phyloP scores from a whole-genome alignment of 1,284 basidiomycete species.

The Cutaneotrichosporon daszewskae region DNA sequence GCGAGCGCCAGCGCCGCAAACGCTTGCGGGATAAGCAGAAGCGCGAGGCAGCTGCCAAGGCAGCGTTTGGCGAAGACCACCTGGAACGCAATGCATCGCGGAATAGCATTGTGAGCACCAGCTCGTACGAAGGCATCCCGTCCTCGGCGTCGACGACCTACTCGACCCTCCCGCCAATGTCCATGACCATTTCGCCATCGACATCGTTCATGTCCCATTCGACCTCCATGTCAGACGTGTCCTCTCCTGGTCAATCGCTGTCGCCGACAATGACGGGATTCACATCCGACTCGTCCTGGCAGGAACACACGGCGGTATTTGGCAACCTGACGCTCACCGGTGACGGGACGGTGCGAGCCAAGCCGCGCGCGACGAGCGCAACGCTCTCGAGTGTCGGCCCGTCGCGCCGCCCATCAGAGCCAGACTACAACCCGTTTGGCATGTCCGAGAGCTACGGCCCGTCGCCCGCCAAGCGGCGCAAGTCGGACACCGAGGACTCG shows the following conservation, averaged over 20 bases:
- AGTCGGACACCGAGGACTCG: slow-evolving; percentile 32
- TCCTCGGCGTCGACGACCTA: slow-evolving; percentile 13
- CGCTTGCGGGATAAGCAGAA: slow-evolving; percentile 20
- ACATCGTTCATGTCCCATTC: slow-evolving; percentile 14
- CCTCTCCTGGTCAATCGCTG: slow-evolving; percentile 13
- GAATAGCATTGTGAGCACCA: not conserved
- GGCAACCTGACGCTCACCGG: slow-evolving; percentile 12
- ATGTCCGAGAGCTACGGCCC: no score
- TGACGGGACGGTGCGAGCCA: slow-evolving; percentile 11
- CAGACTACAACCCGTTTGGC: slow-evolving; percentile 3
- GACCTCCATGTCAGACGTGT: slow-evolving; percentile 12
- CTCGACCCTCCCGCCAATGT: slow-evolving; percentile 14
- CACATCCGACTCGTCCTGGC: slow-evolving; percentile 14
- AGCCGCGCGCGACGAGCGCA: slow-evolving; percentile 8
- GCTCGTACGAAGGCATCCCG: slow-evolving; percentile 12
- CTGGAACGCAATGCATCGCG: not conserved
- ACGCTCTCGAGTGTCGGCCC: slow-evolving; percentile 2
- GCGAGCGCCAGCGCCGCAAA: slow-evolving; percentile 20
- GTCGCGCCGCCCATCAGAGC: slow-evolving; percentile 9
- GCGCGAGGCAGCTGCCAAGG: slow-evolving; percentile 12
- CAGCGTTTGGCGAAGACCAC: not conserved
- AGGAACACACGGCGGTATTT: slow-evolving; percentile 19
- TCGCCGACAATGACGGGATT: slow-evolving; percentile 15
- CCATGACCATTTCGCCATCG: slow-evolving; percentile 11
- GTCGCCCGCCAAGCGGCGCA: slow-evolving; percentile 26